Conservation (phyloP, 768 basidiomycete species). For the Boletus insuetus region DNA sequence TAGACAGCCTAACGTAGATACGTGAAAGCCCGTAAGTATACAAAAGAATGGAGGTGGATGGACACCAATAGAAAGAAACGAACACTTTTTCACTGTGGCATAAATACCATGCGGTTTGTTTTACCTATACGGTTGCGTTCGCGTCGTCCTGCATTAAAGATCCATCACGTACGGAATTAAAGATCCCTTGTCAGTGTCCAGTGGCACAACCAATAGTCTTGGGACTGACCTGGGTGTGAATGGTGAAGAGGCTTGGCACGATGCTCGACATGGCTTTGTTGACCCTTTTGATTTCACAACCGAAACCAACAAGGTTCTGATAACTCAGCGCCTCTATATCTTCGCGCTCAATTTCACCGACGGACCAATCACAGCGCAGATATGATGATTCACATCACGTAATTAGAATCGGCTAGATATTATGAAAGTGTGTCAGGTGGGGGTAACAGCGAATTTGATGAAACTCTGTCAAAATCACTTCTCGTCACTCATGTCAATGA, state of each 20-base stretch:
- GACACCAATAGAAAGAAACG: conserved; percentile 11
- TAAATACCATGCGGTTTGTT: conserved; percentile 11
- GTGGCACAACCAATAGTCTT: not conserved
- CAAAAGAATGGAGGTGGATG: not conserved
- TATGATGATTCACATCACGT: conserved; percentile 23
- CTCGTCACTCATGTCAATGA: conserved; percentile 17
- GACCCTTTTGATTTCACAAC: conserved; percentile 14
- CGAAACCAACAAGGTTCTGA: conserved; percentile 15
- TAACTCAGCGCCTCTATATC: not conserved
- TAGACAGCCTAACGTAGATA: conserved; percentile 5
- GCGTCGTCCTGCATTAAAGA: conserved; percentile 9
- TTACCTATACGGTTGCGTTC: not conserved
- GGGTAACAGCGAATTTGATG: conserved; percentile 6
- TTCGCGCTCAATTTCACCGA: conserved; percentile 10
- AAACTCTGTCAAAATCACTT: conserved; percentile 9
- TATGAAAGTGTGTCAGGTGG: conserved; percentile 4
- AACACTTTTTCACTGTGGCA: conserved; percentile 10
- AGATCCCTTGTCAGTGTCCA: not conserved
- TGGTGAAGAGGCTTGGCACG: not conserved
- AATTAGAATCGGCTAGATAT: conserved; percentile 29
- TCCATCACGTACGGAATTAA: conserved; percentile 5
- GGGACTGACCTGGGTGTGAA: conserved; percentile 12
- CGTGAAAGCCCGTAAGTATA: conserved; percentile 16
- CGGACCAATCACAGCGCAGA: conserved; percentile 16
- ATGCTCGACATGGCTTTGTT: conserved; percentile 7